Evolutionary conservation across 768 basidiomycete species (phyloP).

Genomic region (Podaxis sp.): DNA sequence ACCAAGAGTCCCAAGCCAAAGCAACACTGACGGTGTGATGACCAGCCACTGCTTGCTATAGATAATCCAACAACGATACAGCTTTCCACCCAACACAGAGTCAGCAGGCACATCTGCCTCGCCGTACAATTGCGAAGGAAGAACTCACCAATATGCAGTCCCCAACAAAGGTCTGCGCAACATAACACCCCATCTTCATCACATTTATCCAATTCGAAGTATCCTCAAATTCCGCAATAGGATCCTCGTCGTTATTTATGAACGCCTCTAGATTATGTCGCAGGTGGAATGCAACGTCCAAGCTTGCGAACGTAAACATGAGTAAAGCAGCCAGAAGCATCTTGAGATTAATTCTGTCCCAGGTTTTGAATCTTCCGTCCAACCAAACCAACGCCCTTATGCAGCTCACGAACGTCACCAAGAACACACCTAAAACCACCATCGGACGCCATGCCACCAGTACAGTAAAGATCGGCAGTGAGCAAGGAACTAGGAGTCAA

Average conservation of each 20-base stretch:
- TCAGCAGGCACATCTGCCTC: background rate
- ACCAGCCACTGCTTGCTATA: slow-evolving; percentile 32
- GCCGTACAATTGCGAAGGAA: background rate
- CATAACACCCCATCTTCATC: slow-evolving; percentile 40
- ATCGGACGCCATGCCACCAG: background rate
- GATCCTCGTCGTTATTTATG: slow-evolving; percentile 32
- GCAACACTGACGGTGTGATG: slow-evolving; percentile 26
- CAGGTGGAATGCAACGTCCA: slow-evolving; percentile 42
- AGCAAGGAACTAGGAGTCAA: background rate
- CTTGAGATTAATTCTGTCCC: slow-evolving; percentile 27
- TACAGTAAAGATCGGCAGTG: background rate
- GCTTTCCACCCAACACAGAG: slow-evolving; percentile 19
- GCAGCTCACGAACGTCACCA: slow-evolving; percentile 37
- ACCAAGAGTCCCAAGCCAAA: slow-evolving; percentile 40
- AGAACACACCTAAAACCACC: slow-evolving; percentile 30
- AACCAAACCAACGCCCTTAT: slow-evolving; percentile 32
- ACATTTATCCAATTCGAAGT: slow-evolving; percentile 41
- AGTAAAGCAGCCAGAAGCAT: slow-evolving; percentile 37
- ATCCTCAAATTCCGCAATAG: slow-evolving; percentile 32
- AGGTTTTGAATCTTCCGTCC: slow-evolving; percentile 28
- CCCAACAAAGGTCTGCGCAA: slow-evolving; percentile 42
- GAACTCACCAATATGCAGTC: slow-evolving; percentile 41
- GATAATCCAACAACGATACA: slow-evolving; percentile 40
- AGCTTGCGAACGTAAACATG: slow-evolving; percentile 39
- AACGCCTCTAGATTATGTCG: slow-evolving; percentile 43